Evolutionary conservation across 495 filamentous ascomycete species (phyloP).

Genomic region (Penicillium atrosanguineum): DNA sequence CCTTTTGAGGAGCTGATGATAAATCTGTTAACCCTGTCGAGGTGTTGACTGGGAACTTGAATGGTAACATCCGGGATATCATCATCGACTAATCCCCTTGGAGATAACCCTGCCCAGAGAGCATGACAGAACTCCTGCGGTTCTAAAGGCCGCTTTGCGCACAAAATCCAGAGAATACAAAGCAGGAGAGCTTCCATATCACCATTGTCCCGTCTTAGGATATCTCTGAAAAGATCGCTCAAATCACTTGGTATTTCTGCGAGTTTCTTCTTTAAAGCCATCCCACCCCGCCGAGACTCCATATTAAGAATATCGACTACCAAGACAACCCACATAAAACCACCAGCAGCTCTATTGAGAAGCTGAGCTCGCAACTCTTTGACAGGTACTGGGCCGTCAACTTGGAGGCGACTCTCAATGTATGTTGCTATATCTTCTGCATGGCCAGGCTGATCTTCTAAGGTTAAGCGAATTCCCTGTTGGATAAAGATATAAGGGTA

Average conservation of each 20-base stretch:
- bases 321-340: constrained; percentile 51
- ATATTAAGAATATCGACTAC: constrained; percentile 46
- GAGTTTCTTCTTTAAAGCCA: constrained; percentile 26
- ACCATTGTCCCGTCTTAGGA: constrained; percentile 28
- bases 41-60: neutral
- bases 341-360: constrained; percentile 36
- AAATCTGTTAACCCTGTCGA: constrained; percentile 17
- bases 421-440: constrained; percentile 24
- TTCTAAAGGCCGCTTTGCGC: constrained; percentile 25
- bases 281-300: constrained; percentile 27
- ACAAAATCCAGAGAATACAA: constrained; percentile 40
- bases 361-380: constrained; percentile 25
- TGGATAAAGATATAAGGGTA: constrained; percentile 45
- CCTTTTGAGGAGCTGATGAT: constrained; percentile 41
- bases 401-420: constrained; percentile 19
- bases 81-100: constrained; percentile 11
- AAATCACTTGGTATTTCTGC: constrained; percentile 33
- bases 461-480: constrained; percentile 27
- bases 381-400: constrained; percentile 10
- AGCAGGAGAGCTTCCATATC: constrained; percentile 28
- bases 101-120: constrained; percentile 19
- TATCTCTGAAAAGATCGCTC: constrained; percentile 38
- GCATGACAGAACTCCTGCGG: constrained; percentile 35
- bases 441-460: constrained; percentile 31
- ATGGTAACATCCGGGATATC: constrained; percentile 4